Evolutionary conservation across 495 filamentous ascomycete species (phyloP).

Genomic region (Friedmanniomyces endolithicus): DNA sequence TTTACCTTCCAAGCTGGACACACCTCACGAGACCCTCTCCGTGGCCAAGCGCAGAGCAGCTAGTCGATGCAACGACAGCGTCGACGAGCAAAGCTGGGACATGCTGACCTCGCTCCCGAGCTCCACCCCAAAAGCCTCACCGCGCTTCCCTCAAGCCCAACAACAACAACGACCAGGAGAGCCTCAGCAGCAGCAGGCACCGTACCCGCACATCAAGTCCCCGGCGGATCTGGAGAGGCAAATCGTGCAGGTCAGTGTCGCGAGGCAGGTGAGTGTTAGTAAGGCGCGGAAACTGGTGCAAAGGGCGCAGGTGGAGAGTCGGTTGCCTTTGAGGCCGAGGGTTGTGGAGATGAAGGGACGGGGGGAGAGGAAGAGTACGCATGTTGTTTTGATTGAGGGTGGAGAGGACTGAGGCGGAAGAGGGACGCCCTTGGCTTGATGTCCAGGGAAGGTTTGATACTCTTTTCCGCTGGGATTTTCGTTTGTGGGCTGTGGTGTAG

Average conservation of each 20-base stretch:
- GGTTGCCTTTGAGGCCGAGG: conserved; percentile 13
- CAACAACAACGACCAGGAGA: not conserved
- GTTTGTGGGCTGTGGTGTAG: too few relatives aligned
- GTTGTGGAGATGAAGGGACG: conserved; percentile 11
- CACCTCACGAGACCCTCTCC: not conserved
- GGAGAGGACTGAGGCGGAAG: conserved; percentile 8
- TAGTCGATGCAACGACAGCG: not conserved
- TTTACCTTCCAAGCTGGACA: not conserved
- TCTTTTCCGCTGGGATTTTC: too few relatives aligned
- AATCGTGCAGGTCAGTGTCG: conserved; percentile 17
- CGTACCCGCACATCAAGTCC: conserved; percentile 2
- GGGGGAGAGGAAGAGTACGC: conserved; percentile 10
- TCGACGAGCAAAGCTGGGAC: conserved; percentile 7
- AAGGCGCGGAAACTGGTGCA: conserved; percentile 7
- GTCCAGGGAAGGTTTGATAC: too few relatives aligned
- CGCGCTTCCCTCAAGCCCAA: not conserved
- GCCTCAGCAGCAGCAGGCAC: not conserved
- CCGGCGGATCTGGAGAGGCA: conserved; percentile 15
- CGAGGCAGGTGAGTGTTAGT: conserved; percentile 13
- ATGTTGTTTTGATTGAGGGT: conserved; percentile 9
- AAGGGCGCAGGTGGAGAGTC: conserved; percentile 11
- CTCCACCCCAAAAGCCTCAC: not conserved
- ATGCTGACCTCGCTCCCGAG: conserved; percentile 2
- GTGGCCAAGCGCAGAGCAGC: not conserved
- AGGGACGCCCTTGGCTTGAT: not conserved